Evolutionary conservation across 1,139 yeast species (phyloP).

Genomic region (Blastobotrys elegans): DNA sequence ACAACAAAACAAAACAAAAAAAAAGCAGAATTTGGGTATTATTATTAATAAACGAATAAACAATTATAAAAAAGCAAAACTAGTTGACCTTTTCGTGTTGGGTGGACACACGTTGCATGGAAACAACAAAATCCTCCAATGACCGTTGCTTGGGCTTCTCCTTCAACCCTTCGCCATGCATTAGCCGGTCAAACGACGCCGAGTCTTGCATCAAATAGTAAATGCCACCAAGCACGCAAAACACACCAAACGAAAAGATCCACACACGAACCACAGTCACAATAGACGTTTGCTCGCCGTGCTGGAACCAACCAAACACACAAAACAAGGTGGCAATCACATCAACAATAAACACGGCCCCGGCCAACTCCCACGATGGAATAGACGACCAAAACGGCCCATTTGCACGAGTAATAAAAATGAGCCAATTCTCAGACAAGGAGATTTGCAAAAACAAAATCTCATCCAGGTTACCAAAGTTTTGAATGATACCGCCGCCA

Average conservation of each 20-base stretch:
- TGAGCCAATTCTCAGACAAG: conserved; percentile 92
- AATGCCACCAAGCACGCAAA: conserved; percentile 66
- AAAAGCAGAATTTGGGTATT: background rate
- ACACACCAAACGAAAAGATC: conserved; percentile 65
- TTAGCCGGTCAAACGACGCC: conserved; percentile 81
- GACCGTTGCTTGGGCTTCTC: conserved; percentile 68
- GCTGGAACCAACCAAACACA: conserved; percentile 68
- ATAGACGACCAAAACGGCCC: conserved; percentile 72
- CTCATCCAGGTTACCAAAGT: conserved; percentile 92
- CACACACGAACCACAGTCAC: conserved; percentile 65
- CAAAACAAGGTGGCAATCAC: conserved; percentile 66
- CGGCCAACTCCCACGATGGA: conserved; percentile 71
- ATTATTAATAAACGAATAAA: conserved; percentile 3
- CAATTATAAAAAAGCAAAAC: conserved; percentile 5
- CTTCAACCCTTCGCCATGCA: conserved; percentile 83
- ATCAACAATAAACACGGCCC: conserved; percentile 66
- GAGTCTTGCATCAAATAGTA: conserved; percentile 74
- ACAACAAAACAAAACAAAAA: background rate
- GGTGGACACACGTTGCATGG: conserved; percentile 98
- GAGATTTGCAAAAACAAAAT: conserved; percentile 87
- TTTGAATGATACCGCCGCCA: conserved; percentile 82
- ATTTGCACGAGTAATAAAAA: conserved; percentile 86
- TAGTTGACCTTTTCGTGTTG: conserved; percentile 72
- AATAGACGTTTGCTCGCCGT: conserved; percentile 57
- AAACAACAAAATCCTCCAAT: conserved; percentile 89